Evolutionary conservation across 768 basidiomycete species (phyloP).

Genomic region (Russula vinacea): DNA sequence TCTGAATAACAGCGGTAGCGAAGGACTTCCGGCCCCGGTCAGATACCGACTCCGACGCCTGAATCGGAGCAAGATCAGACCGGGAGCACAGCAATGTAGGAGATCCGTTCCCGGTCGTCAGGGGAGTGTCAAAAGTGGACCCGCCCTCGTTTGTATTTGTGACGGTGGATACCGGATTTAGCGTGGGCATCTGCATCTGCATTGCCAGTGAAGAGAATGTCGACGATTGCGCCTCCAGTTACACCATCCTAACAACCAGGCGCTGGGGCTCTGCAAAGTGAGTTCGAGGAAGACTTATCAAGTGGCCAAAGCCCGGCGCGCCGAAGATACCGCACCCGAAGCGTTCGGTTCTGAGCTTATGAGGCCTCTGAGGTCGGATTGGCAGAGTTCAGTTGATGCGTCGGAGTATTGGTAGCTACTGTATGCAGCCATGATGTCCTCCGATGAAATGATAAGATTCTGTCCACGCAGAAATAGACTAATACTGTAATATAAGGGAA

Average conservation of each 20-base stretch:
- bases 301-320: neutral
- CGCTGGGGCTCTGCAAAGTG: too few species aligned
- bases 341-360: neutral
- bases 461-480: slow-evolving; percentile 7
- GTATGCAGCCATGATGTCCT: neutral
- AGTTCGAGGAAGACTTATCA: neutral
- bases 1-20: neutral
- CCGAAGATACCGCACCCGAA: neutral
- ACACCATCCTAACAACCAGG: too few species aligned
- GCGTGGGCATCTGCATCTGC: neutral
- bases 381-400: neutral
- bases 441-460: neutral
- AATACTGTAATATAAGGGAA: slow-evolving; percentile 22
- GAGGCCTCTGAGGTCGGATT: neutral
- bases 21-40: neutral
- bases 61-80: slow-evolving; percentile 13
- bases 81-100: slow-evolving; percentile 10
- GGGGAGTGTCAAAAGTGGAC: neutral
- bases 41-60: neutral
- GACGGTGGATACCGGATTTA: neutral
- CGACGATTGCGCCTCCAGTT: neutral
- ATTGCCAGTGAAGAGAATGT: neutral
- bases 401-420: neutral
- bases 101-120: neutral
- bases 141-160: neutral